Conservation (phyloP, 257 asterid species). For the Gentiana macrophylla region DNA sequence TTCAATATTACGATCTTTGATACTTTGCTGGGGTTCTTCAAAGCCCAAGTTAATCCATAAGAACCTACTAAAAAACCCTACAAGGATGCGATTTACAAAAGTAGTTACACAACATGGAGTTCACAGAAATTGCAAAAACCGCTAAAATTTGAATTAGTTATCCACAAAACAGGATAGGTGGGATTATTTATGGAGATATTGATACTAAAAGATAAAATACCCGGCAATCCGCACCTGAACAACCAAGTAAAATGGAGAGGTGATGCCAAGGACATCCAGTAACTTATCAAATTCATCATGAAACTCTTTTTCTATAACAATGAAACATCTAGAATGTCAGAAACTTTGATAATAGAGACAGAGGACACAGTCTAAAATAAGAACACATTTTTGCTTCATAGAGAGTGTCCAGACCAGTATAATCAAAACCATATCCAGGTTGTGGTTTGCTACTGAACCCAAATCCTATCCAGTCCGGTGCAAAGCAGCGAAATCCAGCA, state of each 20-base stretch:
- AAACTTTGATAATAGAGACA: neutral
- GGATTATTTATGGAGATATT: no score
- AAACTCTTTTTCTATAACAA: constrained; percentile 73
- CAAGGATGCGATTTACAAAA: constrained; percentile 5
- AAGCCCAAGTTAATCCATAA: constrained; percentile 92
- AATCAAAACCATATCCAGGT: constrained; percentile 90
- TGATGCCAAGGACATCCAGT: constrained; percentile 53
- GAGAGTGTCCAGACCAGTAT: constrained; percentile 47
- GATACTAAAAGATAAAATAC: no score
- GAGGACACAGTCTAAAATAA: neutral
- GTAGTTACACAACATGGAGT: neutral
- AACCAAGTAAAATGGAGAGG: constrained; percentile 70
- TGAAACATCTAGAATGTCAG: constrained; percentile 16
- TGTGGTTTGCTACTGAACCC: constrained; percentile 97
- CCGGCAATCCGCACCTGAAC: constrained; percentile 51
- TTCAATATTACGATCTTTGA: constrained; percentile 75
- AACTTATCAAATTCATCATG: constrained; percentile 84
- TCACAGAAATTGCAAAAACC: neutral
- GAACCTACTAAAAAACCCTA: constrained; percentile 97
- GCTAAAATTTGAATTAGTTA: neutral
- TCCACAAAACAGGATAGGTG: neutral
- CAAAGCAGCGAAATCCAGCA: constrained; percentile 83
- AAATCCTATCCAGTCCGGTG: constrained; percentile 98
- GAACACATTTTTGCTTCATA: neutral
- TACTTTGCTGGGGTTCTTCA: constrained; percentile 65